These are phyloP conservation scores for Podospora anserina DNA, from an alignment of 495 filamentous ascomycete genomes.

Conservation along the genomic window DNA sequence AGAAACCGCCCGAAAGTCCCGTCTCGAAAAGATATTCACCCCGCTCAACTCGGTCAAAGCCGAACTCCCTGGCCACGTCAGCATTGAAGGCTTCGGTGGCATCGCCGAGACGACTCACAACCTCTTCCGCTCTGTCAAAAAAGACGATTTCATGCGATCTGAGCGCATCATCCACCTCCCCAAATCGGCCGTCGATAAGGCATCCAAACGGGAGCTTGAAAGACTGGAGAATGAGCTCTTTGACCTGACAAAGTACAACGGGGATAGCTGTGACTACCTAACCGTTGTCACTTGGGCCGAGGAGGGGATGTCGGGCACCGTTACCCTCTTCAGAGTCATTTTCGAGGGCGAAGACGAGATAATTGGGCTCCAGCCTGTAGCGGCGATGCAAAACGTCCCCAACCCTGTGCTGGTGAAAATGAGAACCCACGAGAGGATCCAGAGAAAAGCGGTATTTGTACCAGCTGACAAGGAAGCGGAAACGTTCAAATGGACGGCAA, in stretches of 20 bases:
- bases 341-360: slow-evolving; percentile 14
- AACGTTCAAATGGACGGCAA: slow-evolving; percentile 27
- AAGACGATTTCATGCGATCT: slow-evolving; percentile 26
- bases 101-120: slow-evolving; percentile 27
- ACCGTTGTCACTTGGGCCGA: slow-evolving; percentile 29
- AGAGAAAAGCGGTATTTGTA: slow-evolving; percentile 26
- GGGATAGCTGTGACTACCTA: slow-evolving; percentile 17
- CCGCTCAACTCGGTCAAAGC: slow-evolving; percentile 24
- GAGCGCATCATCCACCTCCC: slow-evolving; percentile 22
- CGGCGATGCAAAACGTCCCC: slow-evolving; percentile 28
- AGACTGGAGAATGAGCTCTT: slow-evolving; percentile 30
- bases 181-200: neutral
- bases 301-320: slow-evolving; percentile 17
- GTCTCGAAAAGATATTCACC: slow-evolving; percentile 20
- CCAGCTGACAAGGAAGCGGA: slow-evolving; percentile 19
- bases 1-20: slow-evolving; percentile 21
- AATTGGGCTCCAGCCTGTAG: slow-evolving; percentile 24
- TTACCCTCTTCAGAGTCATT: slow-evolving; percentile 25
- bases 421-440: slow-evolving; percentile 24
- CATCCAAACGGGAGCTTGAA: slow-evolving; percentile 23
- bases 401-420: slow-evolving; percentile 24
- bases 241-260: slow-evolving; percentile 27
- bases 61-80: slow-evolving; percentile 24
- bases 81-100: slow-evolving; percentile 27
- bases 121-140: slow-evolving; percentile 27